Conservation (phyloP, 805 yeast genomes). For the Suhomyces xylopsoci region DNA sequence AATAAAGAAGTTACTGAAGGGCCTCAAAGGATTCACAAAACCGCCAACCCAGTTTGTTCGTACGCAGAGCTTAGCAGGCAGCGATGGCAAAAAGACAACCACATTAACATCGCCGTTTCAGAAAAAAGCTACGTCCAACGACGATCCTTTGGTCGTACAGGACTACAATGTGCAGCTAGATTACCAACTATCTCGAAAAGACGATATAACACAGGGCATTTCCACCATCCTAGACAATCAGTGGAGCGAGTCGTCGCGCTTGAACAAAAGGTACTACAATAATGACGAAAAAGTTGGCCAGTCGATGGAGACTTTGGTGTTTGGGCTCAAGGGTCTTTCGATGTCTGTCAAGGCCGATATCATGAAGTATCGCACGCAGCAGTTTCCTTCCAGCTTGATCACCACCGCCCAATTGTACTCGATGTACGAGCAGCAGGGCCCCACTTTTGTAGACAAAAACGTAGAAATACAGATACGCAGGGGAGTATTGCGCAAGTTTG, state of each 20-base stretch:
- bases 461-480: conserved; percentile 35
- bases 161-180: conserved; percentile 42
- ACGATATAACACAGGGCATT: conserved; percentile 31
- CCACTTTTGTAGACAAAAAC: conserved; percentile 49
- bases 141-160: conserved; percentile 12
- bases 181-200: conserved; percentile 29
- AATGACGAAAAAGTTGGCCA: conserved; percentile 8
- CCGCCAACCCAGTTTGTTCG: conserved; percentile 3
- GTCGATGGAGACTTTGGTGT: conserved; percentile 26
- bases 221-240: conserved; percentile 31
- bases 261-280: conserved; percentile 24
- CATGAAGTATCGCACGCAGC: conserved; percentile 28
- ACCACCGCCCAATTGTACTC: conserved; percentile 50
- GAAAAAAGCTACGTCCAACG: too few relatives aligned
- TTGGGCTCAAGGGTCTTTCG: conserved; percentile 33
- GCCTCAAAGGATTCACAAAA: conserved; percentile 14
- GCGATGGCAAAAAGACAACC: conserved; percentile 1
- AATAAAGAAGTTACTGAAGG: conserved; percentile 22
- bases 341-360: conserved; percentile 36
- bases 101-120: background rate
- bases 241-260: conserved; percentile 35
- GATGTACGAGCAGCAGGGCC: conserved; percentile 41
- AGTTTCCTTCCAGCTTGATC: conserved; percentile 39
- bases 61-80: background rate
- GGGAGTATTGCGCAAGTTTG: conserved; percentile 37